A percentile compares a stretch with the other conserved stretches of the same genome.
Evolutionary conservation across 495 filamentous ascomycete genomes (phyloP).

Genomic region (Penicillium desertorum): DNA sequence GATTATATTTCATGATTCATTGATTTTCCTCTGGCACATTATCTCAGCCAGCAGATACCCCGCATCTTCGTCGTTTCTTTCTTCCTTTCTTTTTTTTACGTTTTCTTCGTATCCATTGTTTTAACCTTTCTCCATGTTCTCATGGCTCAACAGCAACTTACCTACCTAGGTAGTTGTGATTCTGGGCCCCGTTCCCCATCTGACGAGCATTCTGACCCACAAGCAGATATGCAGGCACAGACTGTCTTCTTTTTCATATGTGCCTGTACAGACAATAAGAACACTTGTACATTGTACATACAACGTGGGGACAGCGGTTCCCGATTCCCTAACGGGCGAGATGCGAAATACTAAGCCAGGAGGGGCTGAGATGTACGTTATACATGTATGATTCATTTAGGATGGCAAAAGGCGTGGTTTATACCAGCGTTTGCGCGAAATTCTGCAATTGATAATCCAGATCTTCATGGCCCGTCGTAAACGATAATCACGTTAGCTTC

Average conservation of each 20-base stretch:
- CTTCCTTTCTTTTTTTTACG: not conserved
- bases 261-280: constrained; percentile 2
- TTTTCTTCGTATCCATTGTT: constrained; percentile 16
- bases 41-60: constrained; percentile 28
- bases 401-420: not conserved
- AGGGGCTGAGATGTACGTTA: not conserved
- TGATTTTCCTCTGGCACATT: constrained; percentile 31
- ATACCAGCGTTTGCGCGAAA: not conserved
- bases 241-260: not conserved
- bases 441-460: constrained; percentile 9
- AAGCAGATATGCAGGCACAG: not conserved
- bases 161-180: not conserved
- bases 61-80: constrained; percentile 16
- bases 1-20: constrained; percentile 33
- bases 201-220: not conserved
- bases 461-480: constrained; percentile 9
- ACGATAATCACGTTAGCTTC: constrained; percentile 19
- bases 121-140: not conserved
- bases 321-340: not conserved
- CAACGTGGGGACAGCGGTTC: not conserved
- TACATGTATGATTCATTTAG: constrained; percentile 6
- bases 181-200: not conserved
- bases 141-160: not conserved
- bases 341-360: not conserved
- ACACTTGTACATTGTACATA: not conserved